Evolutionary conservation across 495 filamentous ascomycete genomes (phyloP).

Genomic region (Podospora didyma): DNA sequence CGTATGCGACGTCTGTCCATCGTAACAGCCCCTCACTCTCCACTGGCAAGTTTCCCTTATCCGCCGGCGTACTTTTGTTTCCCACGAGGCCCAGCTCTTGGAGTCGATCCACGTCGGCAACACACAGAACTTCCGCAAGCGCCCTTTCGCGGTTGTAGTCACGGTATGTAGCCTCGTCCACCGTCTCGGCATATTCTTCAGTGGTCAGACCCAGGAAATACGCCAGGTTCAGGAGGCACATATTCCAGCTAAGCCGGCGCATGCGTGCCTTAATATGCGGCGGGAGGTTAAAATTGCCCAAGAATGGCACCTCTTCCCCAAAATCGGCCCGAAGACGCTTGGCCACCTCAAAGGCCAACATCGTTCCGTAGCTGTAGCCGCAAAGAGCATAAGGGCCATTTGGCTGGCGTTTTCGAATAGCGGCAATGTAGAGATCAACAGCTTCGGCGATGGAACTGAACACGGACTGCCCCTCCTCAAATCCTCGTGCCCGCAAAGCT

Average conservation of each 20-base stretch:
- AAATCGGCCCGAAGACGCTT: conserved; percentile 37
- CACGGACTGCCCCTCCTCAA: conserved; percentile 35
- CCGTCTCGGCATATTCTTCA: conserved; percentile 28
- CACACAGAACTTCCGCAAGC: conserved; percentile 26
- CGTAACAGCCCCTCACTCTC: conserved; percentile 24
- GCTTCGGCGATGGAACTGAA: conserved; percentile 36
- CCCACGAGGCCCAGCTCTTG: conserved; percentile 42
- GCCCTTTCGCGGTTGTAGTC: conserved; percentile 12
- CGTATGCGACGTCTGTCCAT: conserved; percentile 42
- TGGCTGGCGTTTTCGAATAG: conserved; percentile 45
- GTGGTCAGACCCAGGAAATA: conserved; percentile 47
- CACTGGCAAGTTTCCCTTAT: no score
- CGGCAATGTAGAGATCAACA: conserved; percentile 35
- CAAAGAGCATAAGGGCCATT: conserved; percentile 53
- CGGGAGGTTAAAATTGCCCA: conserved; percentile 40
- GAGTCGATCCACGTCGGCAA: conserved; percentile 23
- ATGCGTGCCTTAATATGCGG: conserved; percentile 53
- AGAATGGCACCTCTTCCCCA: conserved; percentile 27
- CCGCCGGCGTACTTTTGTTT: conserved; percentile 7
- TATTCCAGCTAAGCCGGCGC: conserved; percentile 44
- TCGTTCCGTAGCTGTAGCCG: conserved; percentile 52
- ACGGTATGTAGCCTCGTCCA: conserved; percentile 17
- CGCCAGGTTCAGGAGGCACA: conserved; percentile 42
- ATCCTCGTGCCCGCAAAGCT: conserved; percentile 51
- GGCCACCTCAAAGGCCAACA: conserved; percentile 52